Conservation (phyloP, 176 grass and related monocot genomes). For the Avena atlantica region DNA sequence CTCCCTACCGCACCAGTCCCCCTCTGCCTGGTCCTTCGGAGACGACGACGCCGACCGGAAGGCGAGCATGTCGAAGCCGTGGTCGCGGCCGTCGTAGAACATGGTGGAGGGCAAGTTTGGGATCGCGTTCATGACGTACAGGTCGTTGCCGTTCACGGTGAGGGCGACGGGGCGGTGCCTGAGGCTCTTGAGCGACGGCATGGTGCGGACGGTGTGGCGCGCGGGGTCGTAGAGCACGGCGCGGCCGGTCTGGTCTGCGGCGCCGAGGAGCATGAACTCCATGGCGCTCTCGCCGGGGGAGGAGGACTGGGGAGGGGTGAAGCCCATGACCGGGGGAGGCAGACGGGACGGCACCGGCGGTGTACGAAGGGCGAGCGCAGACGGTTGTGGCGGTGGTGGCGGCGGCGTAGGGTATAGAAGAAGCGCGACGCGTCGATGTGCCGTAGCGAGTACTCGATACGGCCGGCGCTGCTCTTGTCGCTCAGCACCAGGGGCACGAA, state of each 20-base stretch:
- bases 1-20: background rate
- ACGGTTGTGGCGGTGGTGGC: background rate
- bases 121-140: background rate
- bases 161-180: background rate
- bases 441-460: background rate
- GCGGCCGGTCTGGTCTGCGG: background rate
- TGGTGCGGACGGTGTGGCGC: background rate
- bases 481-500: background rate
- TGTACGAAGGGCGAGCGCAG: background rate
- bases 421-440: background rate
- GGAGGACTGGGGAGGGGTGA: background rate
- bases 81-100: background rate
- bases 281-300: background rate
- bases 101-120: background rate
- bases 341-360: background rate
- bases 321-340: background rate
- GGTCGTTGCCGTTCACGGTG: background rate
- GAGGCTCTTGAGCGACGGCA: background rate
- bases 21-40: background rate
- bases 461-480: background rate
- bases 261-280: conserved; percentile 4
- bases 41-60: background rate
- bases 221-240: background rate
- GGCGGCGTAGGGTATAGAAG: background rate
- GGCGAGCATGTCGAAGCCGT: background rate